Percentiles rank a stretch among this genome's conserved stretches.
Evolutionary conservation across 192 early-diverging fungal genomes (phyloP).

Genomic region (Coemansia guatemalensis): DNA sequence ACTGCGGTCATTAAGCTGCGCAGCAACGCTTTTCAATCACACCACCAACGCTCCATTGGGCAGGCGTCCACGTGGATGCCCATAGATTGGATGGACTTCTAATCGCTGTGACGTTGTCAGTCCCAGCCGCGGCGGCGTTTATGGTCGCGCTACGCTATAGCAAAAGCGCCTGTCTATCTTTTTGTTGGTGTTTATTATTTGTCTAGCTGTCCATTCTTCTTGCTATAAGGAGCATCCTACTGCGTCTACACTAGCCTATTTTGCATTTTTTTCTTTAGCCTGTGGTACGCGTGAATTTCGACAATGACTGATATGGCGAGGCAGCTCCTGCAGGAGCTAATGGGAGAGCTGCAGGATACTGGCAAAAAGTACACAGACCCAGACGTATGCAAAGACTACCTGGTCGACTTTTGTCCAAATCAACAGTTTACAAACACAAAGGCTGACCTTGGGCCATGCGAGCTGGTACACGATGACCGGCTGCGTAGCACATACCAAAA

Average conservation of each 20-base stretch:
- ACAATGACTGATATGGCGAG: conserved; percentile 52
- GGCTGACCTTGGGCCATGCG: conserved; percentile 70
- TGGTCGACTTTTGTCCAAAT: conserved; percentile 81
- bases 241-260: neutral
- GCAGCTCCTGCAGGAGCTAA: conserved; percentile 54
- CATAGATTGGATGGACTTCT: neutral
- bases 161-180: neutral
- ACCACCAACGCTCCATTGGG: neutral
- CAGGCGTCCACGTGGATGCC: neutral
- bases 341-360: conserved; percentile 46
- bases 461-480: conserved; percentile 80
- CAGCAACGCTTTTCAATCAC: neutral
- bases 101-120: neutral
- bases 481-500: conserved; percentile 62
- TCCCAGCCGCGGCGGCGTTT: neutral
- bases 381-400: conserved; percentile 71
- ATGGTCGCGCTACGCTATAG: neutral
- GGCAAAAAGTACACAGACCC: conserved; percentile 43
- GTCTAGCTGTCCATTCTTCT: neutral
- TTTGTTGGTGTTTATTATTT: neutral
- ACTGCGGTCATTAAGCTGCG: neutral
- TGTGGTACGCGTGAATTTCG: neutral
- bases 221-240: neutral
- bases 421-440: conserved; percentile 88
- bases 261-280: neutral